Percentiles rank a stretch among this genome's conserved stretches.
phyloP scores from a whole-genome alignment of 2,329 filamentous ascomycete genomes.

The Raffaelea deltoideospora region DNA sequence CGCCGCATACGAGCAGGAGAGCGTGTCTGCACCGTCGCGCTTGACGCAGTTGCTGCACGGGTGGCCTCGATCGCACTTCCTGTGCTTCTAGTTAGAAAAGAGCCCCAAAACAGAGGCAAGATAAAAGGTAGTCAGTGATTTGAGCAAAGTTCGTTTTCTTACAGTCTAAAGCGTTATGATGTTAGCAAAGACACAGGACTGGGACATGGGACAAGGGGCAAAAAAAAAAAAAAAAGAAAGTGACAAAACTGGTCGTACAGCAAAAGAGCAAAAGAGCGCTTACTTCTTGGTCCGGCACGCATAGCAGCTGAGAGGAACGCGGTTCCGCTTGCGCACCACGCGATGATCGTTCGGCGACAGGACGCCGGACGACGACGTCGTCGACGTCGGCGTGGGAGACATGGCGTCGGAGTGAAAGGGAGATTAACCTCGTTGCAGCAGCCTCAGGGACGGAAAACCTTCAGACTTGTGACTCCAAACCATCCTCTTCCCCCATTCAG shows the following conservation, averaged over 20 bases:
- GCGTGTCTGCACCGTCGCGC: constrained; percentile 66
- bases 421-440: too few relatives aligned
- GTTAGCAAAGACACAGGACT: too few relatives aligned
- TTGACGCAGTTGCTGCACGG: constrained; percentile 94
- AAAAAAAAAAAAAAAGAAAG: neutral
- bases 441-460: too few relatives aligned
- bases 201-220: too few relatives aligned
- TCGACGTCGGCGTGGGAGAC: constrained; percentile 66
- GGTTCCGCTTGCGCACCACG: constrained; percentile 81
- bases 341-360: constrained; percentile 76
- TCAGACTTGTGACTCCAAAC: too few relatives aligned
- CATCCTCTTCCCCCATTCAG: too few relatives aligned
- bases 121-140: neutral
- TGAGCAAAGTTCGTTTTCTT: neutral
- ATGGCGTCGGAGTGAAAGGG: constrained; percentile 26
- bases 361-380: constrained; percentile 58
- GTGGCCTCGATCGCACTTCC: constrained; percentile 85
- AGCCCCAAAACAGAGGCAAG: too few relatives aligned
- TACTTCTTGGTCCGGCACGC: constrained; percentile 86
- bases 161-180: constrained; percentile 6
- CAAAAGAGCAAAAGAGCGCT: neutral
- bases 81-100: constrained; percentile 13
- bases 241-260: neutral
- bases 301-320: constrained; percentile 80
- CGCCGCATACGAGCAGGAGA: constrained; percentile 73